Evolutionary conservation across 2,329 filamentous ascomycete species (phyloP).

Genomic region (Amphichorda felina): DNA sequence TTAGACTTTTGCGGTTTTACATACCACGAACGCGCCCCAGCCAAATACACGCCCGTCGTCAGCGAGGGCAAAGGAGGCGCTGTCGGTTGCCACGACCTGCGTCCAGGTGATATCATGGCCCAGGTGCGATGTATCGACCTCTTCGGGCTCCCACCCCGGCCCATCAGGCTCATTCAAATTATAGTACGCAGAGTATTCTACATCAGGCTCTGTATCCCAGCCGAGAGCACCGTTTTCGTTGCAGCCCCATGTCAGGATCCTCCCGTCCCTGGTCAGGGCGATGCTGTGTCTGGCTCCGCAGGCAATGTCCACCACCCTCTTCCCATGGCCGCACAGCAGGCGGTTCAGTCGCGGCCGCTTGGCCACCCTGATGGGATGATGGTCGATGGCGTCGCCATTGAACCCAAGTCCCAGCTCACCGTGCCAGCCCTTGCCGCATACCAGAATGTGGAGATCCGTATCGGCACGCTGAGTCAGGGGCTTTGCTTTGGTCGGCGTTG

Average conservation of each 20-base stretch:
- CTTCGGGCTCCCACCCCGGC: background rate
- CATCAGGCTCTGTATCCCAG: constrained; percentile 40
- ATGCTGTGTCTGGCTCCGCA: constrained; percentile 66
- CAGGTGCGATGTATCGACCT: background rate
- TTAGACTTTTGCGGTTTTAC: no score
- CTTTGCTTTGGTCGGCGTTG: no score
- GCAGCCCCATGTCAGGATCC: constrained; percentile 68
- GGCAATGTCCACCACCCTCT: constrained; percentile 56
- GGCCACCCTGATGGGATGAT: constrained; percentile 42
- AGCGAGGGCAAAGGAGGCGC: constrained; percentile 57
- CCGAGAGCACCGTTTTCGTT: constrained; percentile 69
- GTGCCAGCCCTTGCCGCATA: constrained; percentile 60
- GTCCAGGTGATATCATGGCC: background rate
- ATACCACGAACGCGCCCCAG: constrained; percentile 57
- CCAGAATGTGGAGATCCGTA: constrained; percentile 52
- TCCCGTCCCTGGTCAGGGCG: constrained; percentile 61
- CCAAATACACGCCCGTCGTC: constrained; percentile 58
- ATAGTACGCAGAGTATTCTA: constrained; percentile 26
- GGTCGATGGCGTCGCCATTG: constrained; percentile 37
- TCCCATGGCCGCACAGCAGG: no score
- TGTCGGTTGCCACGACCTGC: constrained; percentile 55
- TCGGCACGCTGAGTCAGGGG: no score
- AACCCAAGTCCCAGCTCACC: constrained; percentile 65
- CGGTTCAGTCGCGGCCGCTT: background rate
- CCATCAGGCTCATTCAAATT: background rate